Percentiles rank a stretch among this genome's conserved stretches.
Evolutionary conservation across 2,329 filamentous ascomycete species (phyloP).

Genomic region (Cryphonectria naterciae): DNA sequence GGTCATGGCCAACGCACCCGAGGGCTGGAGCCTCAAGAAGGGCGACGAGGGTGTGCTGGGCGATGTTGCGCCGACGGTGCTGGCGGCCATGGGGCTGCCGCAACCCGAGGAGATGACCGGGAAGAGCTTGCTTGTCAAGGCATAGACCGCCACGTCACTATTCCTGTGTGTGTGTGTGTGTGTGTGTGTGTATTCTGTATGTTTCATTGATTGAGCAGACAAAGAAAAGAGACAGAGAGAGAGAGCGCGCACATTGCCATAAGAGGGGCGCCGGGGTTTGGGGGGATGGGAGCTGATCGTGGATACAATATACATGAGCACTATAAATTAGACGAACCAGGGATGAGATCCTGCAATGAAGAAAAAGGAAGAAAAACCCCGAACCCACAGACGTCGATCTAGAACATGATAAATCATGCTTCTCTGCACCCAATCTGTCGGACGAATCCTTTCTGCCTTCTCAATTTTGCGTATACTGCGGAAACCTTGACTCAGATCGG

Average conservation of each 20-base stretch:
- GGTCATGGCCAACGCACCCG: conserved; percentile 95
- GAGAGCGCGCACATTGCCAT: not conserved
- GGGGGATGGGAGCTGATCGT: not conserved
- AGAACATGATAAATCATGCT: not conserved
- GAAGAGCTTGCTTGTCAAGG: conserved; percentile 79
- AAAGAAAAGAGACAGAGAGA: too few species aligned
- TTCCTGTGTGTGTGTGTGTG: not conserved
- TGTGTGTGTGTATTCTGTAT: not conserved
- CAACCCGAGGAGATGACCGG: conserved; percentile 94
- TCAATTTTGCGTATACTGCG: not conserved
- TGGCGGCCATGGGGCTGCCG: conserved; percentile 87
- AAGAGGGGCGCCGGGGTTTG: not conserved
- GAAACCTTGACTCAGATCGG: not conserved
- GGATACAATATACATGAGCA: not conserved
- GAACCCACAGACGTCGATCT: not conserved
- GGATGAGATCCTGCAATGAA: not conserved
- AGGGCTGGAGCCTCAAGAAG: conserved; percentile 85
- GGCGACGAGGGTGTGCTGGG: conserved; percentile 81
- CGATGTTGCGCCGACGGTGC: conserved; percentile 93
- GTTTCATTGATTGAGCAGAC: not conserved
- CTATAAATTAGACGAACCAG: not conserved
- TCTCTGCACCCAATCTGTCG: not conserved
- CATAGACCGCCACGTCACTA: conserved; percentile 39
- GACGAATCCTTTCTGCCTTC: not conserved
- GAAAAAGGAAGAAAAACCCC: not conserved